These are phyloP conservation scores for Backusella psychrophila DNA, from an alignment of 192 early-diverging fungal genomes.

Conservation along the genomic window DNA sequence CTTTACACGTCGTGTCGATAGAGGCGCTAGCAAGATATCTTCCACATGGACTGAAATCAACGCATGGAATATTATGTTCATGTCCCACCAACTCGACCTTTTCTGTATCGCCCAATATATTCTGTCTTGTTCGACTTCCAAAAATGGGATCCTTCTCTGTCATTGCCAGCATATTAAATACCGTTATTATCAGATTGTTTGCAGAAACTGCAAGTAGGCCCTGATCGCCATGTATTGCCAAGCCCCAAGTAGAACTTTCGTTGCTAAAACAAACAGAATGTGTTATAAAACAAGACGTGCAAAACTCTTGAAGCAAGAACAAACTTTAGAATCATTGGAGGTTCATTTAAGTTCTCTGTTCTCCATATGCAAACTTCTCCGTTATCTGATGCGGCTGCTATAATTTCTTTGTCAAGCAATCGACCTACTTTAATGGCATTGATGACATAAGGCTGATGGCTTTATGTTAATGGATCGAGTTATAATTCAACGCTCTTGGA, in stretches of 20 bases:
- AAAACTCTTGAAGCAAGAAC: too few relatives aligned
- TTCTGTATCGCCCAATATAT: conserved; percentile 17
- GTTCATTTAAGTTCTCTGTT: conserved; percentile 37
- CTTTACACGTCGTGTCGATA: conserved; percentile 50
- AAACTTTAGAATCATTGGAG: conserved; percentile 44
- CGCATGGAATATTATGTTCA: conserved; percentile 58
- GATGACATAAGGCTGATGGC: conserved; percentile 35
- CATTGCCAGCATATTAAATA: conserved; percentile 38
- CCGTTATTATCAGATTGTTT: conserved; percentile 44
- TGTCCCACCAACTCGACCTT: conserved; percentile 48
- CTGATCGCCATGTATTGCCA: conserved; percentile 49
- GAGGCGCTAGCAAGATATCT: conserved; percentile 52
- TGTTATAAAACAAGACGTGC: not conserved
- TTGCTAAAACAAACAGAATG: conserved; percentile 18
- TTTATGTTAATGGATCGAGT: not conserved
- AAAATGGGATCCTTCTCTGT: not conserved
- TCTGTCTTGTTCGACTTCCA: not conserved
- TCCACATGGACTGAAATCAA: conserved; percentile 55
- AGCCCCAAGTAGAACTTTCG: conserved; percentile 53
- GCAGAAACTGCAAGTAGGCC: conserved; percentile 54
- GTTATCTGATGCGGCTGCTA: conserved; percentile 50
- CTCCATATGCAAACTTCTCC: conserved; percentile 57
- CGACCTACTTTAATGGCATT: conserved; percentile 58
- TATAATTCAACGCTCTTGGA: not conserved
- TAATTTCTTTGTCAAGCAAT: conserved; percentile 49